A percentile compares a stretch with the other conserved stretches of the same genome.
phyloP scores from a whole-genome alignment of 495 filamentous ascomycete genomes.

The Chaetomium cochliodes region DNA sequence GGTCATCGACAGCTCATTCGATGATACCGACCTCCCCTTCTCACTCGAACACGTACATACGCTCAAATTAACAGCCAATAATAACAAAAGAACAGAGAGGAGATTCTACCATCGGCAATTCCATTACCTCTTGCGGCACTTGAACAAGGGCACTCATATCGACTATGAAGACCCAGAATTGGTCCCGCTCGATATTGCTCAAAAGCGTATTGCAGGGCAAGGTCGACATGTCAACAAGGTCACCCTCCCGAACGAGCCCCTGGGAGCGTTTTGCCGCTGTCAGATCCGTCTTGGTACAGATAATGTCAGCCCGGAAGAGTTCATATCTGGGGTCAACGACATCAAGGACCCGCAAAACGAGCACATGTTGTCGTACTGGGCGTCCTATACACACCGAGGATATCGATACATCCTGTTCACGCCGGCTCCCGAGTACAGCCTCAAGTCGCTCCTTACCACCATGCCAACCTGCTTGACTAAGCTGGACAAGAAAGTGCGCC shows the following conservation, averaged over 20 bases:
- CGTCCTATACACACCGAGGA: conserved; percentile 73
- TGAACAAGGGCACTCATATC: conserved; percentile 67
- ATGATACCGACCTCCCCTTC: conserved; percentile 85
- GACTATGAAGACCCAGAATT: conserved; percentile 76
- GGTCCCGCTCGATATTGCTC: conserved; percentile 68
- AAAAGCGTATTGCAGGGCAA: conserved; percentile 49
- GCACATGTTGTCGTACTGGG: conserved; percentile 78
- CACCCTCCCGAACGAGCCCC: conserved; percentile 56
- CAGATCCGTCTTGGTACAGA: conserved; percentile 62
- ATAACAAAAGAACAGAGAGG: conserved; percentile 62
- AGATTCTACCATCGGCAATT: conserved; percentile 82
- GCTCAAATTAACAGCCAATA: conserved; percentile 60
- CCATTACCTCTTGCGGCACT: conserved; percentile 69
- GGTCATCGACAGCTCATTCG: conserved; percentile 80
- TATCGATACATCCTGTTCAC: conserved; percentile 75
- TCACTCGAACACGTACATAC: conserved; percentile 67
- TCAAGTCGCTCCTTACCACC: conserved; percentile 74
- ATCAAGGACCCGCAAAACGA: conserved; percentile 66
- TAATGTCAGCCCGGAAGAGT: conserved; percentile 62
- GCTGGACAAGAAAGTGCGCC: conserved; percentile 68
- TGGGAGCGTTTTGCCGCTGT: conserved; percentile 66
- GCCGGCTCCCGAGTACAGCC: conserved; percentile 69
- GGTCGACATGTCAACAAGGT: conserved; percentile 64
- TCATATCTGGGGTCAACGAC: conserved; percentile 64
- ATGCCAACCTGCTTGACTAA: conserved; percentile 65